A percentile compares a stretch with the other conserved stretches of the same genome.
Conservation (phyloP, 1,284 basidiomycete species). For the Lentinus polychrous region DNA sequence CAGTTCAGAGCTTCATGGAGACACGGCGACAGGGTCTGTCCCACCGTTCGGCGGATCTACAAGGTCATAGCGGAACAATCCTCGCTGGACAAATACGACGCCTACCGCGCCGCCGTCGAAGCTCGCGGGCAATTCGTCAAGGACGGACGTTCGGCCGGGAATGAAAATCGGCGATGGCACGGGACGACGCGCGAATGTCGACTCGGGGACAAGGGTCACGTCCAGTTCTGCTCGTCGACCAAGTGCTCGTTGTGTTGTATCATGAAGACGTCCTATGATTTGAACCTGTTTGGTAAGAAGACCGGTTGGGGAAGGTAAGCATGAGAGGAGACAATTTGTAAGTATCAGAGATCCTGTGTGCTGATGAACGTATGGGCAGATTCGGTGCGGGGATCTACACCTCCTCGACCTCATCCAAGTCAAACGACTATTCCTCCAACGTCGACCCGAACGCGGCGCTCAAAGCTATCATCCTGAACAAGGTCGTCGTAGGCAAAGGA, state of each 20-base stretch:
- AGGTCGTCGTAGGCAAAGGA: constrained; percentile 55
- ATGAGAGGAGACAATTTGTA: not conserved
- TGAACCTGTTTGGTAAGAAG: constrained; percentile 54
- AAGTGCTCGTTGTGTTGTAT: constrained; percentile 56
- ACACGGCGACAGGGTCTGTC: constrained; percentile 42
- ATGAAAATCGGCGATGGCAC: constrained; percentile 57
- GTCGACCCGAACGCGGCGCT: constrained; percentile 30
- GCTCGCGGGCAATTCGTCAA: constrained; percentile 45
- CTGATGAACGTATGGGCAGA: constrained; percentile 23
- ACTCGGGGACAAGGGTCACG: constrained; percentile 52
- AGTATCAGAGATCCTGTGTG: not conserved
- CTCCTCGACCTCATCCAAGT: constrained; percentile 57
- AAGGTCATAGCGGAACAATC: constrained; percentile 46
- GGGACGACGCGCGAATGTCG: constrained; percentile 48
- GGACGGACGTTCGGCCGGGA: constrained; percentile 46
- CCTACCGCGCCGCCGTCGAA: constrained; percentile 50
- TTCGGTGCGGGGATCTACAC: constrained; percentile 59
- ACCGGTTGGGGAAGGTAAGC: constrained; percentile 57
- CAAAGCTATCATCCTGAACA: constrained; percentile 44
- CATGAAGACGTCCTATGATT: constrained; percentile 51
- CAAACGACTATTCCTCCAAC: constrained; percentile 43
- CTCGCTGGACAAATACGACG: constrained; percentile 44
- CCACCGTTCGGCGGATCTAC: constrained; percentile 42
- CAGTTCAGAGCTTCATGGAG: constrained; percentile 67
- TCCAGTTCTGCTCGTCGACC: constrained; percentile 42